Evolutionary conservation across 2,329 filamentous ascomycete genomes (phyloP).

Genomic region (Ilyonectria mors-panacis): DNA sequence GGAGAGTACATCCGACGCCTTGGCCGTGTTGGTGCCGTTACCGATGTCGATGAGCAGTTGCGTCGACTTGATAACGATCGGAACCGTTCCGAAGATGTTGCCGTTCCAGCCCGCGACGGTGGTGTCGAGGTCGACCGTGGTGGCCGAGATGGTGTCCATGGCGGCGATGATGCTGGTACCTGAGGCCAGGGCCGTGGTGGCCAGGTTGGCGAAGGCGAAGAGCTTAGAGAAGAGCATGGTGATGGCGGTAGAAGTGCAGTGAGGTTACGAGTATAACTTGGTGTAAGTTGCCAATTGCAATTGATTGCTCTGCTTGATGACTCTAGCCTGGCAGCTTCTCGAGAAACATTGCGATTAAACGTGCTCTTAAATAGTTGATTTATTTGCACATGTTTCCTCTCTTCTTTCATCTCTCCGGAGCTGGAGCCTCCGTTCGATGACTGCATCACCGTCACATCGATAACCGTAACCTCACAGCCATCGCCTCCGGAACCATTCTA

Average conservation of each 20-base stretch:
- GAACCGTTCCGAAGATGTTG: slow-evolving; percentile 55
- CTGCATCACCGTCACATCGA: neutral
- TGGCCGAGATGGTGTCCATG: slow-evolving; percentile 53
- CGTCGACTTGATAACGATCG: slow-evolving; percentile 58
- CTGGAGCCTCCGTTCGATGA: neutral
- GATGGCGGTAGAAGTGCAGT: slow-evolving; percentile 8
- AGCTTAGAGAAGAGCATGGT: slow-evolving; percentile 45
- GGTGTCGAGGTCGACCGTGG: slow-evolving; percentile 53
- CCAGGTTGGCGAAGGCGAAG: slow-evolving; percentile 43
- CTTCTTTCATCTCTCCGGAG: neutral
- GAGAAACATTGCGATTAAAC: neutral
- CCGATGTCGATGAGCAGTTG: slow-evolving; percentile 58
- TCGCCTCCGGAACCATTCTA: slow-evolving; percentile 28
- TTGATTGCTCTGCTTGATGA: neutral
- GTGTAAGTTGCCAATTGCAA: neutral
- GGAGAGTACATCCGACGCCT: slow-evolving; percentile 55
- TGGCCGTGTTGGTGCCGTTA: slow-evolving; percentile 55
- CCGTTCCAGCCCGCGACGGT: slow-evolving; percentile 57
- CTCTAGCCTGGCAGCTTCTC: neutral
- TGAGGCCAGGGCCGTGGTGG: slow-evolving; percentile 49
- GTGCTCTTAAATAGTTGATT: neutral
- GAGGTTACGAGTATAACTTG: neutral
- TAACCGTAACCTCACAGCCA: neutral
- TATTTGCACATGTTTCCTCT: neutral
- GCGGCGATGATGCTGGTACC: slow-evolving; percentile 53